A percentile compares a stretch with the other conserved stretches of the same genome.
These are phyloP conservation scores for Trichoderma atrobrunneum DNA, from an alignment of 2,329 filamentous ascomycete species.

Conservation along the genomic window DNA sequence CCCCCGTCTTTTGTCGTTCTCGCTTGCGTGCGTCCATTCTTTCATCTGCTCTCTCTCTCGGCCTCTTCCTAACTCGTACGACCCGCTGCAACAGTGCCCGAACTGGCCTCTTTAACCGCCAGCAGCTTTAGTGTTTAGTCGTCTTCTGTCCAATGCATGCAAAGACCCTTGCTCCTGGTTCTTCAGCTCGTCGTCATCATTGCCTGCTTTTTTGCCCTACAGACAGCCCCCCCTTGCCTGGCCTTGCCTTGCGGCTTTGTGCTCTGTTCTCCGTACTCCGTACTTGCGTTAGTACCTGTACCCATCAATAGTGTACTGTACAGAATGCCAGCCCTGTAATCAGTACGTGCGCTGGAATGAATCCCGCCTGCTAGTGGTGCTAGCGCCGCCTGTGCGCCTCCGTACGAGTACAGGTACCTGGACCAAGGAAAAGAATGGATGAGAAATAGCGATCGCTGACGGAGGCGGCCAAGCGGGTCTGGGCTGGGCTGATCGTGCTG, in stretches of 20 bases:
- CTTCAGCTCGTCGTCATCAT: conserved; percentile 10
- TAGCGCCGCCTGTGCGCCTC: conserved; percentile 4
- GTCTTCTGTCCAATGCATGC: background rate
- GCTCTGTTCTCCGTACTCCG: no score
- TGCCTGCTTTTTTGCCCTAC: background rate
- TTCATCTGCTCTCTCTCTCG: background rate
- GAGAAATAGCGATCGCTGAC: conserved; percentile 1
- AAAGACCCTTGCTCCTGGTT: background rate
- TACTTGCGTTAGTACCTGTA: background rate
- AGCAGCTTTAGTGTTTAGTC: background rate
- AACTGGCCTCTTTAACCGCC: background rate
- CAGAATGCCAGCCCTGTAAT: background rate
- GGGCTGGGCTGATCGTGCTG: background rate
- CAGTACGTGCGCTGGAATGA: background rate
- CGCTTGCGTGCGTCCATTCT: background rate
- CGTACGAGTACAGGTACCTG: background rate
- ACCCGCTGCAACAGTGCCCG: background rate
- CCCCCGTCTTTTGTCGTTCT: background rate
- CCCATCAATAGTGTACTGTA: background rate
- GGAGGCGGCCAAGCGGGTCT: background rate
- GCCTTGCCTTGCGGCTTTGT: no score
- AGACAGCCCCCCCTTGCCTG: background rate
- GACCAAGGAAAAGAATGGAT: background rate
- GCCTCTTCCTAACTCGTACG: conserved; percentile 11
- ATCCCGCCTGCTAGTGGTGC: background rate